Base-by-base conservation (phyloP, 2,329 filamentous ascomycete genomes). In the Leptosphaerulina australis region DNA sequence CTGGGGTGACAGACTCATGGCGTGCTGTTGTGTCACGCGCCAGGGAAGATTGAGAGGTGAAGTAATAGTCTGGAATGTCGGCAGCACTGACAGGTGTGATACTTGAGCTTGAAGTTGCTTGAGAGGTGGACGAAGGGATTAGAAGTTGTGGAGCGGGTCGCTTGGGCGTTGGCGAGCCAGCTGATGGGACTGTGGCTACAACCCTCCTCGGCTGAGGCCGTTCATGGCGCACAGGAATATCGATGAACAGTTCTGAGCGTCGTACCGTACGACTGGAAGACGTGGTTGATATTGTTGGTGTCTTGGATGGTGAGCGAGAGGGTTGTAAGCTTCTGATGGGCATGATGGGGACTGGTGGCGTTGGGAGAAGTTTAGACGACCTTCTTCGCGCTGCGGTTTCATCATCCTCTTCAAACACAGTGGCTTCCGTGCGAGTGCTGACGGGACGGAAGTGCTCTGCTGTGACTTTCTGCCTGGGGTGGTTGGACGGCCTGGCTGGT, bases 341-440 rank as follows among this genome's bases (percentile, higher is more conserved):
- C 26, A 63, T 60, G 38, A 72, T 58, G 6, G 68, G 65, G 9
- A 69, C 53, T 18, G 64, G 68, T 29, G 67, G 68, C 11, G 62
- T 62, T 29, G 68, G 67, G n/a, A 68, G 47, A 15, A 72, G 40
- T 28, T 53, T 58, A 2, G 67, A 70, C 3, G 66, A 67, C 45
- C 65, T 58, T 8, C 64, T 59, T 9, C 54, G 59, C 25, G 55
- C 52, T 9, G 56, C 26, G 3, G 53, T 7, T n/a, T 64, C 62
- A 33, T 72, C 70, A 33, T 72, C 70, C 54, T 74, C 71, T 51
- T 74, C 71, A 22, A 74, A 74, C 1, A 74, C 59, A n/a, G 71
- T 74, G 20, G 56, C 56, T 44, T 70, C 64, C 2, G 68, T 72
- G 39, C 70, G 55, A 7, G 62, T 59, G 50, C 70, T 73, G 15